Evolutionary conservation across 371 early-diverging fungal species (phyloP), one percentile per base, ranked within the genome.

Genomic region (Mortierella polycephala): DNA sequence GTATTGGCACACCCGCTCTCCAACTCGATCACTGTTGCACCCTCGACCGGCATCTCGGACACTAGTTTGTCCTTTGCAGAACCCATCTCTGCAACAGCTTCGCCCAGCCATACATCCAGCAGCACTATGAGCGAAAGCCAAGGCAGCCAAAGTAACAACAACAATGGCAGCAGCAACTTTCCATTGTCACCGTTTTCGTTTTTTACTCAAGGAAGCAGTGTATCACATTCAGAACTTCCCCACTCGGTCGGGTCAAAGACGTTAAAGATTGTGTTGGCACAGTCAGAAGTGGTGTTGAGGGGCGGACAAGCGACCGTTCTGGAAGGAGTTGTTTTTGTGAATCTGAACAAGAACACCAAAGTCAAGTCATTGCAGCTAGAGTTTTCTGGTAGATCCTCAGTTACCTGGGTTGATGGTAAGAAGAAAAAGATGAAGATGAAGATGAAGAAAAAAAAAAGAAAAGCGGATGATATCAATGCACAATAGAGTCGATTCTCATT

Each of bases 391-490:
- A 65, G 64, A 9, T 69, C 80, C 1, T 67, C 80, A 23, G 63
- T 79, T 18, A 79, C 73, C 39, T 79, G 73, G 80, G 56, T 79
- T 7, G 80, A 79, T 69, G 80, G 80, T 79, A 79, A 39, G 39
- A 18, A 14, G 44, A 20, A 18, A 53, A 40, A 39, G 47, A 9
- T 18, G 46, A 42, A 0, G n/a, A 57, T 49, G 20, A 11, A 11
- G 18, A 20, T n/a, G 5, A 42, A 51, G 16, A 47, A 47, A 8
- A n/a, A 2, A 5, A 8, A 18, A 59, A 59, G 45, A 46, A 7
- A 12, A 23, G n/a, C 7, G 14, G 5, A 12, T 18, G 11, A 13
- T 18, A 52, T 49, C 5, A 12, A 13, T 14, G n/a, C 5, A 7
- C 9, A 30, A 30, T 30, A 30, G 30, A 30, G 30, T 30, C 30